Evolutionary conservation across 371 early-diverging fungal species (phyloP).

Genomic region (Circinella umbellata): DNA sequence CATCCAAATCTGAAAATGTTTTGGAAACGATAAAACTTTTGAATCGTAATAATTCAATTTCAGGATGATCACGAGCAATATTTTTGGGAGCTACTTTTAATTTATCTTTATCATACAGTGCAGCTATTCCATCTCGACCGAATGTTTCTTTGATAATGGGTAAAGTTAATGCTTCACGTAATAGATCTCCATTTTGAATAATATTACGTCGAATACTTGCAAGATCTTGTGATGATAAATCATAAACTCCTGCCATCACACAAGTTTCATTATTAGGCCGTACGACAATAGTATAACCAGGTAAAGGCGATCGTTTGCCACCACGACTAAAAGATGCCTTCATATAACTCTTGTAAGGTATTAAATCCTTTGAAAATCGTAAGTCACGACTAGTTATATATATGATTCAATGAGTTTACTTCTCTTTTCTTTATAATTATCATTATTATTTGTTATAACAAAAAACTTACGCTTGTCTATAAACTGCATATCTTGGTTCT

Average conservation of each 20-base stretch:
- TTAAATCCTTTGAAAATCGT: constrained; percentile 61
- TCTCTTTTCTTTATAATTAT: not conserved
- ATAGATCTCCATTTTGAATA: constrained; percentile 41
- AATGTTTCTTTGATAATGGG: constrained; percentile 50
- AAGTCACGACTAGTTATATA: constrained; percentile 50
- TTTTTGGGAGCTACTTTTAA: constrained; percentile 54
- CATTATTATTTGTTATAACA: not conserved
- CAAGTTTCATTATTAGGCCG: constrained; percentile 43
- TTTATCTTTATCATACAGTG: constrained; percentile 33
- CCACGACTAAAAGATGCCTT: constrained; percentile 53
- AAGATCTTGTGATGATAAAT: constrained; percentile 36
- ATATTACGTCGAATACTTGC: constrained; percentile 47
- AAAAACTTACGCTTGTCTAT: constrained; percentile 49
- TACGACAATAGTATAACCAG: constrained; percentile 54
- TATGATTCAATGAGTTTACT: not conserved
- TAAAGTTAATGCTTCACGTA: constrained; percentile 47
- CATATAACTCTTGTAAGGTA: constrained; percentile 57
- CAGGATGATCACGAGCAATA: constrained; percentile 54
- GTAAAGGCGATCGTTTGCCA: constrained; percentile 53
- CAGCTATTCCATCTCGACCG: constrained; percentile 44
- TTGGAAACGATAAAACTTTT: constrained; percentile 51
- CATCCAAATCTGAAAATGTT: constrained; percentile 46
- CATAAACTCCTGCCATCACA: constrained; percentile 56
- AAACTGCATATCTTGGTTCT: constrained; percentile 54
- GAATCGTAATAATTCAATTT: constrained; percentile 53